A percentile compares a stretch with the other conserved stretches of the same genome.
Conservation (phyloP, 1,284 basidiomycete genomes). For the Malassezia yamatoensis region DNA sequence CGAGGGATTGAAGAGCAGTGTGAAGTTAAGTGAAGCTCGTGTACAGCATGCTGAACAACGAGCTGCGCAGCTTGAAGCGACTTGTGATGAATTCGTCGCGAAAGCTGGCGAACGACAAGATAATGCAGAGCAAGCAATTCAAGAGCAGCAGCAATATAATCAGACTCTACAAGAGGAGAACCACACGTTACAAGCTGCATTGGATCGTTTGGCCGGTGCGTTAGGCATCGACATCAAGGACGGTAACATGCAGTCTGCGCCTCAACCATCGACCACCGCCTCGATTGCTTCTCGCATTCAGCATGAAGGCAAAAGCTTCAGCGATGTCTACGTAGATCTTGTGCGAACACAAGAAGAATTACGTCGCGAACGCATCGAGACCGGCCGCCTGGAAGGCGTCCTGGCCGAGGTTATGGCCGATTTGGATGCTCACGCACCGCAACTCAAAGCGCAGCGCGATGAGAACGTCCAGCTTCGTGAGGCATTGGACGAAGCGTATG, state of each 20-base stretch:
- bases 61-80: slow-evolving; percentile 64
- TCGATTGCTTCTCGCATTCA: slow-evolving; percentile 56
- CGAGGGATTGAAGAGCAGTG: slow-evolving; percentile 60
- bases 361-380: slow-evolving; percentile 56
- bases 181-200: slow-evolving; percentile 35
- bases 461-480: slow-evolving; percentile 32
- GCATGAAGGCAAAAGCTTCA: slow-evolving; percentile 70
- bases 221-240: slow-evolving; percentile 32
- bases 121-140: slow-evolving; percentile 58
- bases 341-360: slow-evolving; percentile 73
- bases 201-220: slow-evolving; percentile 40
- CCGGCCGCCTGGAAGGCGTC: slow-evolving; percentile 28
- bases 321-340: slow-evolving; percentile 79
- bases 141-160: slow-evolving; percentile 51
- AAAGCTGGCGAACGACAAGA: slow-evolving; percentile 61
- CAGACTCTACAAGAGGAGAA: slow-evolving; percentile 49
- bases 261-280: slow-evolving; percentile 6
- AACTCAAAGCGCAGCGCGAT: slow-evolving; percentile 41
- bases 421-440: slow-evolving; percentile 36
- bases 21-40: slow-evolving; percentile 69
- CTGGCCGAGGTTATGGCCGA: slow-evolving; percentile 42
- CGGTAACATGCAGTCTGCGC: slow-evolving; percentile 7
- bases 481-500: slow-evolving; percentile 29
- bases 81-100: slow-evolving; percentile 64
- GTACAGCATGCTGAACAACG: slow-evolving; percentile 67